Percentiles rank a stretch among this genome's conserved stretches.
phyloP scores from a whole-genome alignment of 2,329 filamentous ascomycete species.

The Tolypocladium ovalisporum region DNA sequence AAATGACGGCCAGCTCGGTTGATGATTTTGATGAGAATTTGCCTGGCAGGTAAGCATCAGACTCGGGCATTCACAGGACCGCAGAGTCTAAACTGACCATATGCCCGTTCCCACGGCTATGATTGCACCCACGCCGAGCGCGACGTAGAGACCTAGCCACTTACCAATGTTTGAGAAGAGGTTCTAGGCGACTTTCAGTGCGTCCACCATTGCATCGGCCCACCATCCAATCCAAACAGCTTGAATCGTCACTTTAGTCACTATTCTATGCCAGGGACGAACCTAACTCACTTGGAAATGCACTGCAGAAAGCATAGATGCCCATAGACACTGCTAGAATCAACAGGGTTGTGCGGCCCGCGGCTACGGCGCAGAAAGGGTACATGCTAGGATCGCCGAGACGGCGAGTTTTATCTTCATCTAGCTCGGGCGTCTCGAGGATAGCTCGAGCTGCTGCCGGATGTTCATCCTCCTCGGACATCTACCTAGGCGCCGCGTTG shows the following conservation, averaged over 20 bases:
- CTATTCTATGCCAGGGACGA: accelerated
- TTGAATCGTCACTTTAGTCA: background rate
- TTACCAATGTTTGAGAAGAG: background rate
- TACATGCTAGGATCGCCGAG: background rate
- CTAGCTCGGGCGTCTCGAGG: background rate
- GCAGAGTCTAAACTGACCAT: background rate
- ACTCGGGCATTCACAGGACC: background rate
- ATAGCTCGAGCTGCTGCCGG: background rate
- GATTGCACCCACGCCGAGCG: background rate
- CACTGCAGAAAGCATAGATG: background rate
- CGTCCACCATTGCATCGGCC: background rate
- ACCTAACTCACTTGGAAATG: background rate
- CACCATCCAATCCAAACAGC: background rate
- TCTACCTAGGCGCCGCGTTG: background rate
- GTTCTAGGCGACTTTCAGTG: background rate
- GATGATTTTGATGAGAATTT: background rate
- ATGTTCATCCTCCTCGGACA: background rate
- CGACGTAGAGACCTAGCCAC: background rate
- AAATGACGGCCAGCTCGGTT: background rate
- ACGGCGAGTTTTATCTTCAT: background rate
- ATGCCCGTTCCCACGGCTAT: background rate
- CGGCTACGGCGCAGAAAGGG: background rate
- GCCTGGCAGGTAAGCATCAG: background rate
- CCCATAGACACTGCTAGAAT: background rate
- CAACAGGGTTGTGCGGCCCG: background rate